These are phyloP conservation scores for Auriscalpium microsporum DNA, from an alignment of 768 basidiomycete species.

Conservation along the genomic window DNA sequence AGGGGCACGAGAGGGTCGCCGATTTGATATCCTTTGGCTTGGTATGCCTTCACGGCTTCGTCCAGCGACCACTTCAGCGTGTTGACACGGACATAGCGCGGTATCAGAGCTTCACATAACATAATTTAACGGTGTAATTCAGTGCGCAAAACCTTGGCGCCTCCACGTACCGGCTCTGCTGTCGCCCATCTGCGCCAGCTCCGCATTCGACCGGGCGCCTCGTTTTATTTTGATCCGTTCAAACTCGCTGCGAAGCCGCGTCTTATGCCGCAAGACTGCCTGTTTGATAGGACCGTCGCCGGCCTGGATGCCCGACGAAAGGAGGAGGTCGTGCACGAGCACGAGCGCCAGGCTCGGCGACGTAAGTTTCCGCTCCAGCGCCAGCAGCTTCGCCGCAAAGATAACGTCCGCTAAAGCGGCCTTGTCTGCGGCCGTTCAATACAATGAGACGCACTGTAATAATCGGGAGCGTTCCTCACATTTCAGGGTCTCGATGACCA, in stretches of 20 bases:
- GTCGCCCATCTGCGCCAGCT: slow-evolving; percentile 56
- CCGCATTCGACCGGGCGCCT: slow-evolving; percentile 54
- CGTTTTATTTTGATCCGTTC: slow-evolving; percentile 74
- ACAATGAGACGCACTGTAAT: background rate
- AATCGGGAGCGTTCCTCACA: slow-evolving; percentile 37
- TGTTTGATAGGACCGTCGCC: slow-evolving; percentile 88
- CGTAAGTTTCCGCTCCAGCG: slow-evolving; percentile 70
- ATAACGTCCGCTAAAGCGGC: slow-evolving; percentile 66
- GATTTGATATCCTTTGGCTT: slow-evolving; percentile 45
- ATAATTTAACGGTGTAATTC: no score
- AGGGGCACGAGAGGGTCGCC: slow-evolving; percentile 35
- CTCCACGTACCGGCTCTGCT: slow-evolving; percentile 48
- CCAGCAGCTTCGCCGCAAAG: slow-evolving; percentile 53
- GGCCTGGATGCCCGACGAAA: slow-evolving; percentile 80
- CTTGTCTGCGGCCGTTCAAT: slow-evolving; percentile 48
- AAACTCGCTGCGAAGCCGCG: slow-evolving; percentile 79
- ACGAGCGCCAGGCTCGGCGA: slow-evolving; percentile 73
- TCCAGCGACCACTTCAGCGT: slow-evolving; percentile 57
- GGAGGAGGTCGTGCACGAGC: slow-evolving; percentile 84
- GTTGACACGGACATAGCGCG: slow-evolving; percentile 83
- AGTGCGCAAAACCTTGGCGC: background rate
- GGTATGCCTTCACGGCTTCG: slow-evolving; percentile 53
- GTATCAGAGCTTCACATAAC: slow-evolving; percentile 41
- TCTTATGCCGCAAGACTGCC: slow-evolving; percentile 81
- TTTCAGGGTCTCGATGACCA: slow-evolving; percentile 93